phyloP scores from a whole-genome alignment of 2,329 filamentous ascomycete species.

The Westerdykella sp. region DNA sequence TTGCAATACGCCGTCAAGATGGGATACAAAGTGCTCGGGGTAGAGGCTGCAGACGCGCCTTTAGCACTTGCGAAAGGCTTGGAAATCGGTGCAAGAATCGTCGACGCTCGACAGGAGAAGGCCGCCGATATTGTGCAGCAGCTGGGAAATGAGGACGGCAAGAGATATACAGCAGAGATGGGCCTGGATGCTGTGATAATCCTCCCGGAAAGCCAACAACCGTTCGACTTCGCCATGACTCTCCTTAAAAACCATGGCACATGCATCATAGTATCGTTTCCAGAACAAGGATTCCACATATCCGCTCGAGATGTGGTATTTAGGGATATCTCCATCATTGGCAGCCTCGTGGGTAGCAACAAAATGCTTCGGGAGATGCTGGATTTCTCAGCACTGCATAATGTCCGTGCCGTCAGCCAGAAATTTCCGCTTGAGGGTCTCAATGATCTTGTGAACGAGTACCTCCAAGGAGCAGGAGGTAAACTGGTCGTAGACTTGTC shows the following conservation, averaged over 20 bases:
- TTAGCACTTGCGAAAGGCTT: constrained; percentile 33
- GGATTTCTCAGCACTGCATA: constrained; percentile 34
- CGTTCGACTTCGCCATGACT: constrained; percentile 44
- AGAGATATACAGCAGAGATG: constrained; percentile 34
- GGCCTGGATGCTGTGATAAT: constrained; percentile 45
- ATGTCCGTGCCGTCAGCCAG: constrained; percentile 31
- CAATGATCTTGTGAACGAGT: constrained; percentile 42
- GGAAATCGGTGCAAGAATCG: constrained; percentile 29
- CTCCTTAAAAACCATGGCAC: constrained; percentile 42
- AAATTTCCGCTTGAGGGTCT: constrained; percentile 32
- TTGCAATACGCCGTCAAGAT: constrained; percentile 26
- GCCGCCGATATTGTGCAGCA: constrained; percentile 26
- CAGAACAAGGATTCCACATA: constrained; percentile 40
- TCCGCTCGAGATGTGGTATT: constrained; percentile 41
- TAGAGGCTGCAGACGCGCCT: constrained; percentile 36
- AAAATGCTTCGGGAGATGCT: constrained; percentile 37
- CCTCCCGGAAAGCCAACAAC: constrained; percentile 43
- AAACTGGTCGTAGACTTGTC: constrained; percentile 43
- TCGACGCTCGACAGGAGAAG: constrained; percentile 36
- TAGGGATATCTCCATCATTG: constrained; percentile 40
- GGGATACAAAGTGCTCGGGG: constrained; percentile 34
- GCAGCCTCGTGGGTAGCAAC: constrained; percentile 41
- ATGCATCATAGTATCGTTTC: constrained; percentile 46
- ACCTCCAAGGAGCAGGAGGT: constrained; percentile 41
- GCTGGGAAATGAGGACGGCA: constrained; percentile 35